phyloP scores from a whole-genome alignment of 257 asterid species.

The Rubia yunnanensis region DNA sequence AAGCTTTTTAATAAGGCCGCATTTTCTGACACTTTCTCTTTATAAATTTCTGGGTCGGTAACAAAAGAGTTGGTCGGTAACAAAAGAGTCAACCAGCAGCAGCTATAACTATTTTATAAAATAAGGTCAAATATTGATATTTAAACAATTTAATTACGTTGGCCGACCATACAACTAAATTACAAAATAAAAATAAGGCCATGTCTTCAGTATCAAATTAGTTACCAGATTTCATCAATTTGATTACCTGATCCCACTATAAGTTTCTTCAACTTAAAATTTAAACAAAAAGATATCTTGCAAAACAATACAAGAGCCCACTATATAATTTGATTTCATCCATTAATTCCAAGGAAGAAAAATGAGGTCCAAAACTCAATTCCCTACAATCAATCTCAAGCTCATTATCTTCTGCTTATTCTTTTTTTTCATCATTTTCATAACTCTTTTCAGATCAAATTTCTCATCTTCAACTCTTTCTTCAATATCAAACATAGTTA shows the following conservation, averaged over 20 bases:
- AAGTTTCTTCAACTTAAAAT: neutral
- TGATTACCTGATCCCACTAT: neutral
- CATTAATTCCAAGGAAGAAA: neutral
- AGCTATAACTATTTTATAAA: too few relatives aligned
- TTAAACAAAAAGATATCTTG: neutral
- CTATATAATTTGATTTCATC: neutral
- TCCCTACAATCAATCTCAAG: constrained; percentile 36
- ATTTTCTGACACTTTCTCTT: too few relatives aligned
- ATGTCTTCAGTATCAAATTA: too few relatives aligned
- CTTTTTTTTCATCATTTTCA: constrained; percentile 39
- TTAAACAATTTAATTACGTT: too few relatives aligned
- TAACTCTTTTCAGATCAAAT: constrained; percentile 33
- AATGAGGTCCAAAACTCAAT: constrained; percentile 13
- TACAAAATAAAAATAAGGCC: too few relatives aligned
- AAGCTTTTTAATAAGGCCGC: too few relatives aligned
- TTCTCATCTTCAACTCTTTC: constrained; percentile 19
- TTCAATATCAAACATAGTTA: constrained; percentile 1
- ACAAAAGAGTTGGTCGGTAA: too few relatives aligned
- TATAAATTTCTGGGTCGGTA: too few relatives aligned
- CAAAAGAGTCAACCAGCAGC: too few relatives aligned
- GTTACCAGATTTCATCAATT: neutral
- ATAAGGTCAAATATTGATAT: too few relatives aligned
- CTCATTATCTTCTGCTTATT: constrained; percentile 33
- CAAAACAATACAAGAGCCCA: neutral
- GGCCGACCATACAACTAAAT: too few relatives aligned